Base-by-base conservation (phyloP, 179 eudicot genomes). In the Monotropa hypopitys region DNA sequence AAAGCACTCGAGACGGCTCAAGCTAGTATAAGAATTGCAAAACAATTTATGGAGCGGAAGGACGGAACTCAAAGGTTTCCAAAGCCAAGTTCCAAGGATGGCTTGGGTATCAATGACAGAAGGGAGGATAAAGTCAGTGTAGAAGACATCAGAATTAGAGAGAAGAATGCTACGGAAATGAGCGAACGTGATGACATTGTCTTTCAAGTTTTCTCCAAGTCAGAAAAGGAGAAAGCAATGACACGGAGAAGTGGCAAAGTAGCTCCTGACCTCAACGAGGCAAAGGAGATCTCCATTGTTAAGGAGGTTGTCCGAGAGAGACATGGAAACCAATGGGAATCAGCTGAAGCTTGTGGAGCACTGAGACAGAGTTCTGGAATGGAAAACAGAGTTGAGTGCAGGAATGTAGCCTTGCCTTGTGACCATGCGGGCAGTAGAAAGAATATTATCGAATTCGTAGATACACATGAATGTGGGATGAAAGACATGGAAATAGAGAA, bases 1-100 rank as follows among this genome's bases (percentile, higher is more conserved):
- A 87, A 87, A 78, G 99, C 97, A 40, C 80, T 95, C 65, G 89
- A 89, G 79, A 89, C 90, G 85, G 99, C 99, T 78, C 89, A 93
- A 83, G 87, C 84, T 83, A 86, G 85, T 79, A 90, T 95, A 81
- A 87, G 90, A 59, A 80, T 88, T 74, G 98, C 99, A 9, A 93
- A 88, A 82, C 89, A 86, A 76, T 80, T 86, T 75, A 84, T 90
- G 92, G 88, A 87, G 79, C 84, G 93, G 57, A 86, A 84, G 73
- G 83, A 83, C 46, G 83, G 85, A 33, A 3, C 70, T 65, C 87
- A 77, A 66, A 89, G 88, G 75, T 81, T 77, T 81, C 76, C 88
- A 6, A 88, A 87, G 69, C 51, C 83, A 73, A 85, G 82, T 33
- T 83, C 85, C 63, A 92, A 81, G 78, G 83, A 81, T 79, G 82